A percentile compares a stretch with the other conserved stretches of the same genome.
Conservation (phyloP, 2,329 filamentous ascomycete genomes). For the Hypoxylon sp. region DNA sequence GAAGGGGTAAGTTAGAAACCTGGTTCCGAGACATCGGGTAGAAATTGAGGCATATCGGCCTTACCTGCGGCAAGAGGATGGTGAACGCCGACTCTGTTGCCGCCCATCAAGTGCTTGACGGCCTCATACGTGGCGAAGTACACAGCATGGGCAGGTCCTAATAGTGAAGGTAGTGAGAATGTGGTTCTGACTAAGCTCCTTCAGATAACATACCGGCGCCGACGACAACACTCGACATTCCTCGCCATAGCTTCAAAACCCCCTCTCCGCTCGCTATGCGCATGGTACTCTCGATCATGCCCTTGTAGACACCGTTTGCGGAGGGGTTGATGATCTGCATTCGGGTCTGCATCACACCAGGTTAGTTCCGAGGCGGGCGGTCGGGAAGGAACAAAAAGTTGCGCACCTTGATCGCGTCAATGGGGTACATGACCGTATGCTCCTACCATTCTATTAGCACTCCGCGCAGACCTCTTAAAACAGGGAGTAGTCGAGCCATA, state of each 20-base stretch:
- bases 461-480: background rate
- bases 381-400: constrained; percentile 38
- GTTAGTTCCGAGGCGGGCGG: constrained; percentile 24
- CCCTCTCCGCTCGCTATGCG: constrained; percentile 94
- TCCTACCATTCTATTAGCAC: constrained; percentile 71
- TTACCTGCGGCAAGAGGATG: constrained; percentile 93
- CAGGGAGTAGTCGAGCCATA: constrained; percentile 58
- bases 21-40: constrained; percentile 3
- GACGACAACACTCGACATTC: constrained; percentile 95
- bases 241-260: constrained; percentile 92
- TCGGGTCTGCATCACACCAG: constrained; percentile 76
- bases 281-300: constrained; percentile 91
- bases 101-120: constrained; percentile 95
- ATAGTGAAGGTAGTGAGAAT: constrained; percentile 25
- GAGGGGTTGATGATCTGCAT: constrained; percentile 96
- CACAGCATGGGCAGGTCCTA: constrained; percentile 95
- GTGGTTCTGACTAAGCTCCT: constrained; percentile 42
- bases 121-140: constrained; percentile 99
- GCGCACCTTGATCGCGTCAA: constrained; percentile 94
- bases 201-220: constrained; percentile 80
- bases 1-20: constrained; percentile 30
- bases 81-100: constrained; percentile 88
- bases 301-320: constrained; percentile 85
- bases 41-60: constrained; percentile 48
- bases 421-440: constrained; percentile 98